phyloP scores from a whole-genome alignment of 1,139 yeast genomes.

The Candida tropicalis region DNA sequence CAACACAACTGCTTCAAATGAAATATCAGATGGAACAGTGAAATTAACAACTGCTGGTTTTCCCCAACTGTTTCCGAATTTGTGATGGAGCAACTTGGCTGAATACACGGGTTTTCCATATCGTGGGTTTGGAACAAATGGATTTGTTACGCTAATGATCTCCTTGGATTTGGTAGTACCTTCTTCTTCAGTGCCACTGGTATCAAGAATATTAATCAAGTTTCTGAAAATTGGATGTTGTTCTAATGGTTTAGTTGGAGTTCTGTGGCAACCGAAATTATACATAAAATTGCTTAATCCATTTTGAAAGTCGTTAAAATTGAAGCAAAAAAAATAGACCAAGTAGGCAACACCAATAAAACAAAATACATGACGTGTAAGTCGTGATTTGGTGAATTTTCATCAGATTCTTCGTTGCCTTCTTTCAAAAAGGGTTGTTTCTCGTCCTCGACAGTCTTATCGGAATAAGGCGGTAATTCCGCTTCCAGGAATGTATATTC shows the following conservation, averaged over 20 bases:
- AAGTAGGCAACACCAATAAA: background rate
- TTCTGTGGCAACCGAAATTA: background rate
- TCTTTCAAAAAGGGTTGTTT: conserved; percentile 3
- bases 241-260: background rate
- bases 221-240: conserved; percentile 12
- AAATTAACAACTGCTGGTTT: conserved; percentile 31
- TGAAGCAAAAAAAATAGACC: background rate
- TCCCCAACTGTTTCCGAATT: conserved; percentile 43
- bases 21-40: conserved; percentile 29
- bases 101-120: conserved; percentile 35
- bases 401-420: background rate
- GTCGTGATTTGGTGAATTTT: background rate
- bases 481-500: background rate
- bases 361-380: background rate
- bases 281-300: conserved; percentile 1
- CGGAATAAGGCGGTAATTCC: conserved; percentile 6
- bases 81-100: conserved; percentile 30
- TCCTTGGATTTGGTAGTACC: conserved; percentile 15
- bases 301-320: background rate
- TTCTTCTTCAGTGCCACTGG: background rate
- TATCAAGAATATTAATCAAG: conserved; percentile 8
- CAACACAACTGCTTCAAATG: conserved; percentile 63
- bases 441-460: background rate
- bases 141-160: conserved; percentile 32
- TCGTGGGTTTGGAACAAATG: conserved; percentile 27